phyloP scores from a whole-genome alignment of 345 rosid genomes.

The Balakata baccata region DNA sequence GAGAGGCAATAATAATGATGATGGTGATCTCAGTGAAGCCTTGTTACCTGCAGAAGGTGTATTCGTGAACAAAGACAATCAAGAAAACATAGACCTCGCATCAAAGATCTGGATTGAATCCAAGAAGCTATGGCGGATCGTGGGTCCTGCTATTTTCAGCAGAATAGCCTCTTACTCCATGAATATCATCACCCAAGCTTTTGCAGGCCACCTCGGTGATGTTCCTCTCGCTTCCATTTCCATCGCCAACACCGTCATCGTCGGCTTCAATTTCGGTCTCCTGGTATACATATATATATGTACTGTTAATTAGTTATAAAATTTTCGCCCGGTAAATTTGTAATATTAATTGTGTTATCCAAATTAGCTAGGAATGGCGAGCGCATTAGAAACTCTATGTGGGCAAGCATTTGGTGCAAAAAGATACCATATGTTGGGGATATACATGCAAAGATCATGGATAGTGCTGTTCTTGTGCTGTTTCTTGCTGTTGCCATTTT shows the following conservation, averaged over 20 bases:
- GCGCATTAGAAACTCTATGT: conserved; percentile 67
- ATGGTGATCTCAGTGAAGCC: conserved; percentile 1
- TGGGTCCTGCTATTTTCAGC: conserved; percentile 60
- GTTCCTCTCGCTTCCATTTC: conserved; percentile 61
- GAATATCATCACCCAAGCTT: conserved; percentile 55
- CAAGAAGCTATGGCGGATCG: conserved; percentile 56
- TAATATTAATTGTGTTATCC: not conserved
- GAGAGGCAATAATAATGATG: not conserved
- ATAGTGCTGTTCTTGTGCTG: conserved; percentile 48
- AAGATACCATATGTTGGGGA: conserved; percentile 53
- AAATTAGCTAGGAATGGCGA: conserved; percentile 67
- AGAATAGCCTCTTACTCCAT: conserved; percentile 48
- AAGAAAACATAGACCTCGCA: not conserved
- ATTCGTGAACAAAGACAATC: not conserved
- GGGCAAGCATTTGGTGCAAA: conserved; percentile 80
- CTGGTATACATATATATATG: conserved; percentile 31
- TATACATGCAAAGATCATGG: conserved; percentile 73
- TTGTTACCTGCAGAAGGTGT: not conserved
- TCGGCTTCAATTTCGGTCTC: conserved; percentile 64
- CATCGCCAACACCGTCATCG: conserved; percentile 58
- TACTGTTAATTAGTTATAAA: not conserved
- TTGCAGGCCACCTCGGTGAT: conserved; percentile 65
- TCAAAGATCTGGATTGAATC: conserved; percentile 29
- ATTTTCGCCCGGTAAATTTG: not conserved
- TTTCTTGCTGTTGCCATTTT: conserved; percentile 44